These are phyloP conservation scores for Wallacemonas sp. DNA, from an alignment of 208 protist species.

Conservation along the genomic window DNA sequence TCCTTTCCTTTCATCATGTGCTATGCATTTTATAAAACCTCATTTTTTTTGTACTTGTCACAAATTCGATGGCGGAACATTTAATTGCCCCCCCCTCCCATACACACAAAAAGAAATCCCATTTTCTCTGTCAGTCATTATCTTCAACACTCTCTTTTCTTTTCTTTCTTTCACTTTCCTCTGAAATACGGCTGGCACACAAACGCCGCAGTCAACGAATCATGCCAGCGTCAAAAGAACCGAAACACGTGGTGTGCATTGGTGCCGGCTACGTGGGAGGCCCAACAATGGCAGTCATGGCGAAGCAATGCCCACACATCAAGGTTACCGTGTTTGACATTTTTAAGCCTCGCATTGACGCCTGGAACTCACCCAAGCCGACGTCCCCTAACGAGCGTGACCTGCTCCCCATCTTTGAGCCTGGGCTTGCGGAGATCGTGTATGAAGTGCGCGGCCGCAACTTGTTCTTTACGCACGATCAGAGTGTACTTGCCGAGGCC, in stretches of 20 bases:
- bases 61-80: too few species aligned
- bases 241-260: constrained; percentile 71
- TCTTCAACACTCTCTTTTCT: too few species aligned
- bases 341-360: constrained; percentile 82
- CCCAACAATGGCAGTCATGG: constrained; percentile 97
- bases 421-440: constrained; percentile 92
- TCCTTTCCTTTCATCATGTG: too few species aligned
- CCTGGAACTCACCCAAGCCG: constrained; percentile 89
- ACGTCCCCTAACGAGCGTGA: constrained; percentile 17
- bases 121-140: too few species aligned
- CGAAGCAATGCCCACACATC: constrained; percentile 91
- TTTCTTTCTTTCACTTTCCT: too few species aligned
- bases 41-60: too few species aligned
- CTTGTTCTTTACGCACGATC: constrained; percentile 96
- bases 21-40: too few species aligned
- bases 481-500: constrained; percentile 55
- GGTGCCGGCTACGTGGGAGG: constrained; percentile 97
- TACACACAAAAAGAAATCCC: too few species aligned
- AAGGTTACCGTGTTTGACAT: constrained; percentile 94
- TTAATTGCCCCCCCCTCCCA: too few species aligned
- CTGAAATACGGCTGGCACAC: too few species aligned
- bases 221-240: constrained; percentile 11
- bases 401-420: constrained; percentile 94
- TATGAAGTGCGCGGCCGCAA: constrained; percentile 74
- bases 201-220: too few species aligned